phyloP scores from a whole-genome alignment of 768 basidiomycete species.

The Rossbeevera mucosa region DNA sequence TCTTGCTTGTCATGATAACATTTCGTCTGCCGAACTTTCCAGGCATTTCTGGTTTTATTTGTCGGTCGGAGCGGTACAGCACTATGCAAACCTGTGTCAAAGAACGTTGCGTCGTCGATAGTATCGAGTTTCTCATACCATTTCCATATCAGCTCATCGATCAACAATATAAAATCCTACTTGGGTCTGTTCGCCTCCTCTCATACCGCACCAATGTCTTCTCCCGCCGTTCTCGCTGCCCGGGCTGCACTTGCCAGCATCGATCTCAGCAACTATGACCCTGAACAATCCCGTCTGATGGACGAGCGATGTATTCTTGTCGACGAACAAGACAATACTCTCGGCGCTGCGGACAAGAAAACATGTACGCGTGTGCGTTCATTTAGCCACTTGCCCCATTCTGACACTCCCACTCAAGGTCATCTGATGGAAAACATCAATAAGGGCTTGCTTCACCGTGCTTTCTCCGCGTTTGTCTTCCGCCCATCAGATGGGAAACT shows the following conservation, averaged over 20 bases:
- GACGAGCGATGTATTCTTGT: constrained; percentile 92
- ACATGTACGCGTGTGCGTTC: constrained; percentile 58
- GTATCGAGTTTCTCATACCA: neutral
- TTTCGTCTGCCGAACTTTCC: neutral
- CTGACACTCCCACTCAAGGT: constrained; percentile 37
- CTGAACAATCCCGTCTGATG: constrained; percentile 93
- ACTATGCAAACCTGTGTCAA: neutral
- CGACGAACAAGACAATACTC: constrained; percentile 78
- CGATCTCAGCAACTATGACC: constrained; percentile 81
- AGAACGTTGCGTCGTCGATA: neutral
- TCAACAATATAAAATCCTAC: constrained; percentile 4
- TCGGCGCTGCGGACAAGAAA: constrained; percentile 92
- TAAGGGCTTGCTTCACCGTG: constrained; percentile 91
- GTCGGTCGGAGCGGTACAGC: neutral
- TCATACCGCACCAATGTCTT: constrained; percentile 40
- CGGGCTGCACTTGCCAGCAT: constrained; percentile 63
- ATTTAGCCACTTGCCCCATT: neutral
- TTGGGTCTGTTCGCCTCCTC: neutral
- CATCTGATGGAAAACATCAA: constrained; percentile 97
- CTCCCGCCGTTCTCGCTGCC: constrained; percentile 60
- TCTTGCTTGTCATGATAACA: neutral
- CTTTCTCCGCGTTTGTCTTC: constrained; percentile 97
- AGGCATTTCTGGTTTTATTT: neutral
- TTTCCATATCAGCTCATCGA: neutral
- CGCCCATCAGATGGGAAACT: constrained; percentile 90